Base-by-base conservation (phyloP, 495 filamentous ascomycete species). In the Aspergillus incahuasiensis region DNA sequence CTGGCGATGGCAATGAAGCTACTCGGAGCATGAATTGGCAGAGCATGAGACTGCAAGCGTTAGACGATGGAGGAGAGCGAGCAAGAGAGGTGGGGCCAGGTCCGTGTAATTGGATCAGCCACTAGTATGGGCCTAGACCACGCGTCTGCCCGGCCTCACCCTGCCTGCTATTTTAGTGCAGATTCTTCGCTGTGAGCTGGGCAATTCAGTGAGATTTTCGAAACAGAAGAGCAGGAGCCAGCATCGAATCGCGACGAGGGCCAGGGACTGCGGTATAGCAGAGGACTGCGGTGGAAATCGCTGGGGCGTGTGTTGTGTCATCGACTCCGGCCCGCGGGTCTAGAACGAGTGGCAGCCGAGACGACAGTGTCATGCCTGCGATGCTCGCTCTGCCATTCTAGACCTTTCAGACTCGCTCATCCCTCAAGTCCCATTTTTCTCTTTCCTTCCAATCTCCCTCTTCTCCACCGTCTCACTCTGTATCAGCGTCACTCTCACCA, bases 311-410 rank as follows among this genome's bases (percentile, higher is more conserved):
- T 8, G 24, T 59, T 55, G 62, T 64, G 62, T 64, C 62, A 64
- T 60, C 58, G 58, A 61, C 60, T 60, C 62, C 58, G 55, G 56
- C 53, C 55, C 58, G 32, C 53, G 42, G 59, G 62, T 65, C 62
- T 65, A 65, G 62, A 65, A 61, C 59, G 46, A 56, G 56, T 52
- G 54, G 59, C 32, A 15, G 32, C 32, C 32, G 12, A 35, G 32
- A 28, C 32, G 32, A 35, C 32, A 11, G 8, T 35, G 32, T 35
- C 32, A 35, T 51, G 20, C 47, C 52, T 47, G 52, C 47, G 16
- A 52, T 46, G 34, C 9, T 48, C 24, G n/a, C 30, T 50, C 42
- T 25, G 12, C 12, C 44, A 44, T 51, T 58, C 52, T 48, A 61
- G 42, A 22, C 46, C 51, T 55, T 47, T 34, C 50, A 40, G n/a